These are phyloP conservation scores for Ustilago trichophora DNA, from an alignment of 1,284 basidiomycete genomes.

Conservation along the genomic window DNA sequence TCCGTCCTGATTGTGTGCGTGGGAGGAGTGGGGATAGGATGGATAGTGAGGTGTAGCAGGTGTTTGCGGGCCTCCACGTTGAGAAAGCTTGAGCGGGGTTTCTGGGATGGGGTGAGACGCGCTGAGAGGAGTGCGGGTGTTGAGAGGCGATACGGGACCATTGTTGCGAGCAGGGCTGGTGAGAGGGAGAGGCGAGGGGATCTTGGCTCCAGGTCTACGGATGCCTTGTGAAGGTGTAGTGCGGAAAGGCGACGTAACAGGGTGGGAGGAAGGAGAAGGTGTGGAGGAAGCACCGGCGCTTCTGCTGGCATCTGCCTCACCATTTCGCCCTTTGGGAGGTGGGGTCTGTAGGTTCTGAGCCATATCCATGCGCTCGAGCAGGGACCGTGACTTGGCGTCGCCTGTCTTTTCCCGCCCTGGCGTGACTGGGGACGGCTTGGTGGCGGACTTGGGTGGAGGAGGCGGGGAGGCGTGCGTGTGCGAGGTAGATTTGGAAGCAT, in stretches of 20 bases:
- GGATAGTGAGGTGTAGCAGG: slow-evolving; percentile 43
- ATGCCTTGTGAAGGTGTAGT: slow-evolving; percentile 38
- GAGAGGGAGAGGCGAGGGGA: slow-evolving; percentile 45
- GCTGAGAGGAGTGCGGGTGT: slow-evolving; percentile 53
- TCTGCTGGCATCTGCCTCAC: neutral
- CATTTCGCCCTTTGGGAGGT: slow-evolving; percentile 16
- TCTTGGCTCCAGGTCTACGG: slow-evolving; percentile 37
- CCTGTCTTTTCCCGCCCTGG: slow-evolving; percentile 10
- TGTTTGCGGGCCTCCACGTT: slow-evolving; percentile 41
- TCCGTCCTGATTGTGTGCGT: slow-evolving; percentile 5
- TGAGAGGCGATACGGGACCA: slow-evolving; percentile 19
- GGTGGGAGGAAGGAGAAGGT: slow-evolving; percentile 13
- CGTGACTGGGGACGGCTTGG: slow-evolving; percentile 18
- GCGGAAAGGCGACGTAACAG: slow-evolving; percentile 19
- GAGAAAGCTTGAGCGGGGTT: slow-evolving; percentile 55
- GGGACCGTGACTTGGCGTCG: slow-evolving; percentile 5
- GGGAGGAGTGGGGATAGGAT: slow-evolving; percentile 15
- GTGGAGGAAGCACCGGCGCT: slow-evolving; percentile 1
- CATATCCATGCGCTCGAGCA: slow-evolving; percentile 44
- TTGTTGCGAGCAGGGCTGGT: slow-evolving; percentile 44
- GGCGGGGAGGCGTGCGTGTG: slow-evolving; percentile 21
- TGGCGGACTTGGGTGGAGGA: slow-evolving; percentile 11
- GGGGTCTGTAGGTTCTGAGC: slow-evolving; percentile 21
- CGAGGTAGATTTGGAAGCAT: slow-evolving; percentile 25
- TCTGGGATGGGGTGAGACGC: slow-evolving; percentile 55